Percentiles rank a stretch among this genome's conserved stretches.
phyloP scores from a whole-genome alignment of 352 stramenopile species.

The Phytophthora citrophthora region DNA sequence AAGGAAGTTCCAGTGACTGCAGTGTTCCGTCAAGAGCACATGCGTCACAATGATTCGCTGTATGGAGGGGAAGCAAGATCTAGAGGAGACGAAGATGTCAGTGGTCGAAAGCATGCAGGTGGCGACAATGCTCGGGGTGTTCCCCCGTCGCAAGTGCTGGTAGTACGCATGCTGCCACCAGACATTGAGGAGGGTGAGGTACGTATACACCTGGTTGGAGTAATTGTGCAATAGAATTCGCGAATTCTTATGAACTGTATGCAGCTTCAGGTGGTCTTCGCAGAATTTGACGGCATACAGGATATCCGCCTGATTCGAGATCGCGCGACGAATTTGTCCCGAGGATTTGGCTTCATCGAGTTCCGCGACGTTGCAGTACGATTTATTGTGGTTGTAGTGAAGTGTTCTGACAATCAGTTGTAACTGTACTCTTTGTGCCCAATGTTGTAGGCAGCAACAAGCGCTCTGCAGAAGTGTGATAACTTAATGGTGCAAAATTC shows the following conservation, averaged over 20 bases:
- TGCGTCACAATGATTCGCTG: conserved; percentile 1
- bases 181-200: conserved; percentile 84
- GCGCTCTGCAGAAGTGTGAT: conserved; percentile 39
- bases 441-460: conserved; percentile 34
- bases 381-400: neutral
- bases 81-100: neutral
- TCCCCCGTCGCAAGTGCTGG: conserved; percentile 64
- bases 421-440: neutral
- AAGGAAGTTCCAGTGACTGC: conserved; percentile 43
- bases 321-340: conserved; percentile 62
- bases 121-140: conserved; percentile 11
- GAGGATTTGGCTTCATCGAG: conserved; percentile 84
- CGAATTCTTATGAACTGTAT: neutral
- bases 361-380: conserved; percentile 73
- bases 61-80: conserved; percentile 1
- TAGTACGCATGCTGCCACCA: conserved; percentile 72
- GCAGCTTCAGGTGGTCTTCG: conserved; percentile 82
- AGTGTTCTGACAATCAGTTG: conserved; percentile 5
- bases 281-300: conserved; percentile 62
- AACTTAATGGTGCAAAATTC: conserved; percentile 45
- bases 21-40: conserved; percentile 15
- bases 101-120: conserved; percentile 10
- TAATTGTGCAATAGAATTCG: neutral
- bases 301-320: conserved; percentile 83
- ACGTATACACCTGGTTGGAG: conserved; percentile 5